Evolutionary conservation across 2,329 filamentous ascomycete species (phyloP), one percentile per base, ranked within the genome.

Genomic region (Amylocarpus encephaloides): DNA sequence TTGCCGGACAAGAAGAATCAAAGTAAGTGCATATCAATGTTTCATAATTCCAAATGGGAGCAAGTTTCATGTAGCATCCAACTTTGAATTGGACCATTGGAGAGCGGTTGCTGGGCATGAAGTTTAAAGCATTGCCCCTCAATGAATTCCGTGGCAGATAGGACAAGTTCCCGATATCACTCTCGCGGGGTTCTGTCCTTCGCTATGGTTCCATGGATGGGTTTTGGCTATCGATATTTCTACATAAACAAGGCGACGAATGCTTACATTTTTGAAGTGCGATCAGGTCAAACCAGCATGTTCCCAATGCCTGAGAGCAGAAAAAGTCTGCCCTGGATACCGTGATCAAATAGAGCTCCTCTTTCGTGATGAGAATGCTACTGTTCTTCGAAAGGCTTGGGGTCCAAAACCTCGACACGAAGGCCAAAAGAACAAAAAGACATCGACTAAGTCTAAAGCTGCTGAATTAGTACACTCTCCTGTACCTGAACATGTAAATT

Each of bases 321-420:
- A 72, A 43, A 72, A 75, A 54, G 55, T 66, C 63, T 79, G 76
- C 50, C 72, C 74, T 15, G 76, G 77, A 48, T 79, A 79, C 56
- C 68, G 76, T 35, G 79, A 80, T 57, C 67, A 76, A 40, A 70
- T 77, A 42, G 72, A 77, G 55, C 71, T 79, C 51, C 76, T 77
- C 72, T 79, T 79, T 57, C 72, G 76, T 39, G 74, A 80, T 60
- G 75, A 79, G 62, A 79, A 74, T 59, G 72, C 70, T 19, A 75
- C 76, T 61, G 76, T 78, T 49, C 74, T 77, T 52, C 71, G 72
- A 54, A 78, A 76, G 64, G 75, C 72, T 11, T 45, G 34, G 3
- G 41, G 26, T 13, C 19, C 32, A n/a, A 48, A 34, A 39, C 26
- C 16, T 10, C 42, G 36, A 35, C 32, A 32, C 11, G 42, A 16